Evolutionary conservation across 805 yeast species (phyloP).

Genomic region (Metschnikowia arizonensis): DNA sequence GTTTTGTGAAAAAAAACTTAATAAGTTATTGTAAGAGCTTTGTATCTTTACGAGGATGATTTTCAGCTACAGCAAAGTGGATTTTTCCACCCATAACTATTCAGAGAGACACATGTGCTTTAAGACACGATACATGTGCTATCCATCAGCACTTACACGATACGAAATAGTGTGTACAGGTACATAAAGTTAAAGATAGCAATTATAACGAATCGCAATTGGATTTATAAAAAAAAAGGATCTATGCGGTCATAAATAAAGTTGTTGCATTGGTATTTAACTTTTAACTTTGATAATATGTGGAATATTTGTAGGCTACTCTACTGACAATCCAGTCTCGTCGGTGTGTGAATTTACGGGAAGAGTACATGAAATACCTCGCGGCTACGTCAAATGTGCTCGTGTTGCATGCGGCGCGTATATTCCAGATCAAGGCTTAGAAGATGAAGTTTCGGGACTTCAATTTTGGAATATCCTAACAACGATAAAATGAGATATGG

Average conservation of each 20-base stretch:
- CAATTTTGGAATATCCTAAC: neutral
- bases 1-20: neutral
- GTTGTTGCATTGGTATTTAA: no score
- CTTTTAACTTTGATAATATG: no score
- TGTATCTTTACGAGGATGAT: no score
- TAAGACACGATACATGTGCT: neutral
- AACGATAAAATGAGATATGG: neutral
- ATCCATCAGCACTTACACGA: slow-evolving; percentile 1
- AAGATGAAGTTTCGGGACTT: neutral
- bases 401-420: slow-evolving; percentile 1
- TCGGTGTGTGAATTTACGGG: slow-evolving; percentile 3
- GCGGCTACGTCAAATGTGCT: slow-evolving; percentile 3
- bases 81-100: neutral
- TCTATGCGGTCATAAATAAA: no score
- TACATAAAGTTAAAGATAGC: neutral
- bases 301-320: no score
- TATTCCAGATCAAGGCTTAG: slow-evolving; percentile 2
- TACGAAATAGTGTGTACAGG: slow-evolving; percentile 1
- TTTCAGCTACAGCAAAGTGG: neutral
- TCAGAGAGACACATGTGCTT: neutral
- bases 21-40: neutral
- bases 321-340: no score
- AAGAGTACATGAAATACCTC: slow-evolving; percentile 2
- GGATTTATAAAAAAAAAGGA: no score
- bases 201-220: no score